Percentiles rank a stretch among this genome's conserved stretches.
Conservation (phyloP, 1,284 basidiomycete genomes). For the Ceratobasidium sp. region DNA sequence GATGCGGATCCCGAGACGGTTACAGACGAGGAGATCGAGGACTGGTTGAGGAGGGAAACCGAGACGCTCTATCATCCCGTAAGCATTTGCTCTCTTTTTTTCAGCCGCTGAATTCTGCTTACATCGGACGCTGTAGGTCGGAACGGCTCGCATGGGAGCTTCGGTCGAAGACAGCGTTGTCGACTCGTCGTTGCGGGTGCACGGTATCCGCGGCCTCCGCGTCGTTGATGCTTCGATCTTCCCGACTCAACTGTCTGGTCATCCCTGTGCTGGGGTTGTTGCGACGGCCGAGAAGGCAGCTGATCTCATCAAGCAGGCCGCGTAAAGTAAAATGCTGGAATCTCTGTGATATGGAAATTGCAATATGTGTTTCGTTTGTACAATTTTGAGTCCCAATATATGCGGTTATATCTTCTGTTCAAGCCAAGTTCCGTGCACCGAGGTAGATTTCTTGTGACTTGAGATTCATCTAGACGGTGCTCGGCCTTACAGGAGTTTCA, state of each 20-base stretch:
- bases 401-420: no score
- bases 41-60: conserved; percentile 57
- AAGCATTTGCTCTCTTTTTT: conserved; percentile 50
- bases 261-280: conserved; percentile 55
- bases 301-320: conserved; percentile 30
- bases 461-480: no score
- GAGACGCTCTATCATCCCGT: conserved; percentile 62
- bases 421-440: no score
- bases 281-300: conserved; percentile 56
- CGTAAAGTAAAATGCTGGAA: background rate
- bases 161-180: conserved; percentile 59
- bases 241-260: conserved; percentile 57
- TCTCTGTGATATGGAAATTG: background rate
- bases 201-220: conserved; percentile 61
- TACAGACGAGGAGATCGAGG: conserved; percentile 60
- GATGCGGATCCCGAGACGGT: conserved; percentile 54
- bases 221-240: conserved; percentile 67
- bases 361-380: background rate
- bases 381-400: background rate
- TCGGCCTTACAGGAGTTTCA: no score
- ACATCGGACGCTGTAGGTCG: conserved; percentile 33
- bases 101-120: background rate
- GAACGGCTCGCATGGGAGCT: conserved; percentile 57
- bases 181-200: conserved; percentile 62
- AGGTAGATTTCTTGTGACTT: no score